Conservation (phyloP, 2,329 filamentous ascomycete genomes). For the Verticillium zaregamsianum region DNA sequence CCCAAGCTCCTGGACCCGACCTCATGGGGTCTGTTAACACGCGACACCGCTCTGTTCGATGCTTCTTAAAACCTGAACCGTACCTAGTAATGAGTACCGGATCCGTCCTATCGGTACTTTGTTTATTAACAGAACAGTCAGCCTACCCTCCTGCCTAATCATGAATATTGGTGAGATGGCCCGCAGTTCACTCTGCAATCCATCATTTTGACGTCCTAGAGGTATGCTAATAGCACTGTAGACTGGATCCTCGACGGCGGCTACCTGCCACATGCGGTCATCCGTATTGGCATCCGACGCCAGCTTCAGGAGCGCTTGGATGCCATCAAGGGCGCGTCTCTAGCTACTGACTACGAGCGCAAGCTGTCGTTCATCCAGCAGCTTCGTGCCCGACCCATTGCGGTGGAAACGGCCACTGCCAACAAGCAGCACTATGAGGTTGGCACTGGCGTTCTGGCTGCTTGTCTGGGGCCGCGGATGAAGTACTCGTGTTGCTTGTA, state of each 20-base stretch:
- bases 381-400: slow-evolving; percentile 59
- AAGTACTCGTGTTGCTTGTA: slow-evolving; percentile 70
- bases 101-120: background rate
- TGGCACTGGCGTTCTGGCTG: slow-evolving; percentile 57
- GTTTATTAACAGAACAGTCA: background rate
- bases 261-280: slow-evolving; percentile 58
- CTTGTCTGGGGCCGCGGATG: slow-evolving; percentile 63
- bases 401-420: slow-evolving; percentile 61
- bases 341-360: slow-evolving; percentile 46
- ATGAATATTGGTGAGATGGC: slow-evolving; percentile 9
- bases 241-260: slow-evolving; percentile 61
- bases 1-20: background rate
- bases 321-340: slow-evolving; percentile 48
- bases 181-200: background rate
- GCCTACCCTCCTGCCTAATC: background rate
- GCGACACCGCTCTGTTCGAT: too few relatives aligned
- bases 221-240: slow-evolving; percentile 10
- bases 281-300: slow-evolving; percentile 62
- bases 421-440: slow-evolving; percentile 73
- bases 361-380: slow-evolving; percentile 62
- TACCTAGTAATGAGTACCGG: too few relatives aligned
- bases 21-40: background rate
- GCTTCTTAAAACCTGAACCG: background rate
- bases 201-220: background rate
- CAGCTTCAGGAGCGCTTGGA: slow-evolving; percentile 58